A percentile compares a stretch with the other conserved stretches of the same genome.
Evolutionary conservation across 257 asterid genomes (phyloP).

Genomic region (Nicotiana attenuata): DNA sequence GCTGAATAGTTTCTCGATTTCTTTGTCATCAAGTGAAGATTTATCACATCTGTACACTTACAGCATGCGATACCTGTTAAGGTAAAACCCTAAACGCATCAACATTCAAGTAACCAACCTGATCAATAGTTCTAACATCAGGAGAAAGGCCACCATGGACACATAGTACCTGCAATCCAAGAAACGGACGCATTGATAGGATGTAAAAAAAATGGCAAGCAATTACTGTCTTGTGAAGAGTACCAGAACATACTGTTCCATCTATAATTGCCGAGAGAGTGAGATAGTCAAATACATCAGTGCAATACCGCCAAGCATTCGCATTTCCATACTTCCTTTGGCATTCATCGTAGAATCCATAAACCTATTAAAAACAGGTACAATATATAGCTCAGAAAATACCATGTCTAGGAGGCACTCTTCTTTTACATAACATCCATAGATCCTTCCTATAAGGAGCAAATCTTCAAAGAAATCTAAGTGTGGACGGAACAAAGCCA

Average conservation of each 20-base stretch:
- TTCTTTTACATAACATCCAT: not conserved
- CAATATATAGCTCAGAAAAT: not conserved
- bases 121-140: constrained; percentile 90
- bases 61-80: not conserved
- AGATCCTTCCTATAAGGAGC: not conserved
- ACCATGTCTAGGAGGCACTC: not conserved
- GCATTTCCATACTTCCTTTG: constrained; percentile 98
- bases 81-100: not conserved
- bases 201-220: not conserved
- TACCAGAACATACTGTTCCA: constrained; percentile 61
- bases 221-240: constrained; percentile 3
- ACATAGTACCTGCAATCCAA: constrained; percentile 70
- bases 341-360: constrained; percentile 99
- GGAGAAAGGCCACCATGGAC: constrained; percentile 99
- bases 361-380: constrained; percentile 51
- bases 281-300: constrained; percentile 94
- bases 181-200: not conserved
- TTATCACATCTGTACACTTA: not conserved
- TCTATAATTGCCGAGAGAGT: constrained; percentile 95
- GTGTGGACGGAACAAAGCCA: not conserved
- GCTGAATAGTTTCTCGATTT: not conserved
- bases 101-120: constrained; percentile 39
- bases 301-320: constrained; percentile 99
- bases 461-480: not conserved
- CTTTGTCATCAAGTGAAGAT: not conserved